Base-by-base conservation (phyloP, 176 grass and related monocot genomes). In the Tillandsia leiboldiana region DNA sequence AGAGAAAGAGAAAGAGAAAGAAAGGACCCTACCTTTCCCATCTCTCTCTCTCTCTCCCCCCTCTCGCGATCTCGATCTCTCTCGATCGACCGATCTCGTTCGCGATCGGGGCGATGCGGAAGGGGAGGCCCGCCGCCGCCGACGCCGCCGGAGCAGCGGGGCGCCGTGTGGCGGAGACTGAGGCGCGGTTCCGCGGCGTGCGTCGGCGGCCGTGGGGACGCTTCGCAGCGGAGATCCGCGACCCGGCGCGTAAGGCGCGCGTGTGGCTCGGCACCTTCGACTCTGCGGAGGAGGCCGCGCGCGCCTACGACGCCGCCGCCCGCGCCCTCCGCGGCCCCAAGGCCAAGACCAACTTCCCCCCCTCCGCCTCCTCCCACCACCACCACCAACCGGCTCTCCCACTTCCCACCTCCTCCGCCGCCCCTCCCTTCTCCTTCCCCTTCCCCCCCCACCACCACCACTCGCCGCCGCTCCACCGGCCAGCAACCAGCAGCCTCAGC, bases 151-250 rank as follows among this genome's bases (percentile, higher is more conserved):
- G 56, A 23, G 56, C 56, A 15, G 56, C 17, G 56, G 15, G 3
- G 15, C 3, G 56, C n/a, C 8, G 1, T 6, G 17, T n/a, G 22
- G 56, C 15, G 17, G 13, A 61, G 17, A 42, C 5, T 76, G 69
- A 76, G 42, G 78, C 63, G 73, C 65, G 87, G 70, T 86, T 90
- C 77, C 87, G 87, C 53, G 89, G 89, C 3, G 89, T 91, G 70
- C 79, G 89, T 66, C 87, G 87, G 82, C 65, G 89, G 61, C 89
- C 89, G 14, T 91, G 89, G 89, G 89, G 89, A 1, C 69, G 89
- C 2, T 91, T 75, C 82, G 85, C 85, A n/a, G 89, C 89, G 61
- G 89, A 91, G 85, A 91, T 91, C 84, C 85, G 85, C 0, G 89
- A 87, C 75, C 89, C 89, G 26, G 77, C 68, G 14, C 84, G 83